Evolutionary conservation across 495 filamentous ascomycete genomes (phyloP).

Genomic region (Achaetomiella virescens): DNA sequence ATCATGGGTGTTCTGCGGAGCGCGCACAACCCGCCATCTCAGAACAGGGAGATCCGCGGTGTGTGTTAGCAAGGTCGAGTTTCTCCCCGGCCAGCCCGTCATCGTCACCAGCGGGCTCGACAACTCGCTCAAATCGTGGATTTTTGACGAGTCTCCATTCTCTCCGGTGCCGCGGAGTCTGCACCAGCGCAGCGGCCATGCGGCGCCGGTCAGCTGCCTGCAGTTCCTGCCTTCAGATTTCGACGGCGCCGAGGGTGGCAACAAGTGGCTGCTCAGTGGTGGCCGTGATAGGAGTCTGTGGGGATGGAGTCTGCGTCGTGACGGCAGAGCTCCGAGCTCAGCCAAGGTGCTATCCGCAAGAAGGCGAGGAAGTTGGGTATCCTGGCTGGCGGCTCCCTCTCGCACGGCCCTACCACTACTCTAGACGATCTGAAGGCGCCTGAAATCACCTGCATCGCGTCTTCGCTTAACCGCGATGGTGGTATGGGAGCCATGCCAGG

Average conservation of each 20-base stretch:
- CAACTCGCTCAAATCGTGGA: constrained; percentile 92
- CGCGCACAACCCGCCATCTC: constrained; percentile 70
- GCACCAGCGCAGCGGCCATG: constrained; percentile 80
- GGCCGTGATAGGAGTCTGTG: constrained; percentile 84
- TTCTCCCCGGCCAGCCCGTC: constrained; percentile 84
- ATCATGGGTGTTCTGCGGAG: constrained; percentile 75
- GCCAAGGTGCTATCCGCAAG: constrained; percentile 75
- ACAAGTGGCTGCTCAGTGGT: constrained; percentile 92
- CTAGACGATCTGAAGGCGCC: constrained; percentile 79
- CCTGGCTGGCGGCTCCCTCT: constrained; percentile 42
- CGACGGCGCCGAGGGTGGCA: constrained; percentile 77
- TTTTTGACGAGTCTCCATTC: constrained; percentile 83
- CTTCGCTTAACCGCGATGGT: constrained; percentile 85
- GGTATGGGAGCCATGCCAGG: constrained; percentile 75
- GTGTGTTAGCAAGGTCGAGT: constrained; percentile 77
- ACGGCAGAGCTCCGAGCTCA: constrained; percentile 89
- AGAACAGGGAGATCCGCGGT: constrained; percentile 39
- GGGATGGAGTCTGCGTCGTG: constrained; percentile 89
- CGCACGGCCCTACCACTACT: constrained; percentile 48
- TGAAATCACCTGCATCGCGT: constrained; percentile 82
- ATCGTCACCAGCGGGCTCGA: constrained; percentile 85
- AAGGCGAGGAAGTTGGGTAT: constrained; percentile 80
- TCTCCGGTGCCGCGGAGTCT: constrained; percentile 76
- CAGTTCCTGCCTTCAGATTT: constrained; percentile 78
- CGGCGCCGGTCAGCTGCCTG: constrained; percentile 71